Evolutionary conservation across 495 filamentous ascomycete species (phyloP), one percentile per base, ranked within the genome.

Genomic region (Daldinia decipiens): DNA sequence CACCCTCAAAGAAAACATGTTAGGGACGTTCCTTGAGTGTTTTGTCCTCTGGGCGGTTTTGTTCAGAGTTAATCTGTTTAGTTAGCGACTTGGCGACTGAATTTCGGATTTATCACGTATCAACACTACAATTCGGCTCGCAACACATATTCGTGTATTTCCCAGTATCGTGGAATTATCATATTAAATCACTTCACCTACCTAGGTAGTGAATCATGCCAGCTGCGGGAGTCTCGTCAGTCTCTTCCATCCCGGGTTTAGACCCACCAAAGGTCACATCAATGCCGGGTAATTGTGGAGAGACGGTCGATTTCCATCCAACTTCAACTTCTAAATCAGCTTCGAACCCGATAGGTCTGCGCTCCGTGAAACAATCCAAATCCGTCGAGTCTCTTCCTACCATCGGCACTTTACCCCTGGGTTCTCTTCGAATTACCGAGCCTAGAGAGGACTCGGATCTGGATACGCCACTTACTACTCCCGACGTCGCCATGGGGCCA

Each of bases 351-450:
- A 29, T 51, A 31, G 31, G 51, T 19, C 27, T 29, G 12, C 43
- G 55, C 11, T 52, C 61, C 19, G 11, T 63, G 3, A 52, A 50
- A n/a, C 76, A 76, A 15, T 56, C 64, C 34, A 73, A 59, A 31
- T 78, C 77, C 5, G 67, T 76, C 51, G 64, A 69, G 27, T 78
- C 75, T 21, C 52, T 82, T 13, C 68, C 73, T 15, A 73, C 74
- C 4, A 72, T 79, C 24, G 81, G 81, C 6, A 72, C 62, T 13
- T 75, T 76, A 36, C 77, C 80, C 11, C 67, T 78, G 2, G 79
- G 80, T 4, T 72, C 66, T 47, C 78, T 82, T 15, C 77, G 77
- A 45, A 71, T 83, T 31, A 78, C 78, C 56, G 69, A 70, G 5
- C 59, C 59, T 15, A 62, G 34, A 19, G 60, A 69, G 4, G 50